Conservation (phyloP, 2,329 filamentous ascomycete genomes). For the Phialophora chinensis region DNA sequence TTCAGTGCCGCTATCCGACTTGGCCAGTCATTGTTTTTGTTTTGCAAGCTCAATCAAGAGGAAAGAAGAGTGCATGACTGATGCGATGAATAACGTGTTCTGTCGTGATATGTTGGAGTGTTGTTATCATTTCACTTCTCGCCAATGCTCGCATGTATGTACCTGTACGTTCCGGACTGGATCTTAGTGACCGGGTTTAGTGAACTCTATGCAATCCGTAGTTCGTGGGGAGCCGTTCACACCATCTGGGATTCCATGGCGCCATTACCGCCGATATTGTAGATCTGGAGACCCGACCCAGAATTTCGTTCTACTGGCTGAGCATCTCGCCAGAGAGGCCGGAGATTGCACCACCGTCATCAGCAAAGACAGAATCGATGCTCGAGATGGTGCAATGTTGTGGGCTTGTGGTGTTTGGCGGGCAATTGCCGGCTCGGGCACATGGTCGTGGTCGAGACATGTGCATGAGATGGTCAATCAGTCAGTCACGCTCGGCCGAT, state of each 20-base stretch:
- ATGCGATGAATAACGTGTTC: neutral
- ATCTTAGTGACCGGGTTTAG: neutral
- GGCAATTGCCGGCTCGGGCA: neutral
- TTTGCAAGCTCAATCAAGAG: neutral
- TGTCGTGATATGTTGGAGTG: neutral
- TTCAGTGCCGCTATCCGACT: neutral
- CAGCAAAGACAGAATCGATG: neutral
- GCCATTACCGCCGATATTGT: neutral
- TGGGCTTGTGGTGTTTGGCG: neutral
- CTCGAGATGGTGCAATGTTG: neutral
- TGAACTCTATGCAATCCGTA: neutral
- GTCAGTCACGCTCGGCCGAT: neutral
- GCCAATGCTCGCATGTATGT: neutral
- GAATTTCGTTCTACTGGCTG: neutral
- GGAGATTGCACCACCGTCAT: neutral
- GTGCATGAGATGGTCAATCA: slow-evolving; percentile 1
- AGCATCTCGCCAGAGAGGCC: neutral
- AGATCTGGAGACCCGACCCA: neutral
- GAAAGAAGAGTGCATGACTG: neutral
- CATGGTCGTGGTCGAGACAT: neutral
- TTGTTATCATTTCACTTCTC: neutral
- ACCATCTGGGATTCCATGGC: neutral
- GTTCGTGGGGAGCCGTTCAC: neutral
- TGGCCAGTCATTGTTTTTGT: neutral
- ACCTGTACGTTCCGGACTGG: too few relatives aligned